Conservation (phyloP, 2,329 filamentous ascomycete genomes). For the Fusarium mundagurra region DNA sequence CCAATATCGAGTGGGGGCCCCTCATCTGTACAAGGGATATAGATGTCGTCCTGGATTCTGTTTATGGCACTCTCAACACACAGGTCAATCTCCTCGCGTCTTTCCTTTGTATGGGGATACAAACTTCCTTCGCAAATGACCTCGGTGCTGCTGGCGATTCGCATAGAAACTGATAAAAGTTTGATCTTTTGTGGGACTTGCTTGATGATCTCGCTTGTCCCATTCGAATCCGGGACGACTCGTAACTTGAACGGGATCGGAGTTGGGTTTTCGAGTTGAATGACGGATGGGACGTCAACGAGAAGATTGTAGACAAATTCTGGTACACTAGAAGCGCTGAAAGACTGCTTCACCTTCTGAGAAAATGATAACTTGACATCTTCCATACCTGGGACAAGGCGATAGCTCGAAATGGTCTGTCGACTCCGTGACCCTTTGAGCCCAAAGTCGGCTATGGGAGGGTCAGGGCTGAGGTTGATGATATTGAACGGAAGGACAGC, state of each 20-base stretch:
- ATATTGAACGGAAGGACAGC: slow-evolving; percentile 42
- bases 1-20: slow-evolving; percentile 14
- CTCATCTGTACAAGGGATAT: slow-evolving; percentile 14
- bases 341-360: slow-evolving; percentile 48
- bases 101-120: background rate
- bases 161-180: slow-evolving; percentile 26
- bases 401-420: slow-evolving; percentile 35
- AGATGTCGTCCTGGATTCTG: background rate
- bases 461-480: background rate
- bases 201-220: slow-evolving; percentile 34
- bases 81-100: slow-evolving; percentile 7
- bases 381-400: slow-evolving; percentile 48
- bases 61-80: background rate
- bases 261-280: slow-evolving; percentile 45
- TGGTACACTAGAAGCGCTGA: slow-evolving; percentile 51
- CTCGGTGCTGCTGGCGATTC: slow-evolving; percentile 3
- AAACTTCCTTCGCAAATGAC: slow-evolving; percentile 11
- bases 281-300: slow-evolving; percentile 40
- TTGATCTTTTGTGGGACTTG: slow-evolving; percentile 25
- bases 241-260: slow-evolving; percentile 42
- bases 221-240: slow-evolving; percentile 17
- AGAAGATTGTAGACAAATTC: slow-evolving; percentile 41
- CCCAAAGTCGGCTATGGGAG: slow-evolving; percentile 32
- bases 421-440: background rate
- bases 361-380: slow-evolving; percentile 44